A percentile compares a stretch with the other conserved stretches of the same genome.
Evolutionary conservation across 441 rosid species (phyloP).

Genomic region (Corymbia citriodora): DNA sequence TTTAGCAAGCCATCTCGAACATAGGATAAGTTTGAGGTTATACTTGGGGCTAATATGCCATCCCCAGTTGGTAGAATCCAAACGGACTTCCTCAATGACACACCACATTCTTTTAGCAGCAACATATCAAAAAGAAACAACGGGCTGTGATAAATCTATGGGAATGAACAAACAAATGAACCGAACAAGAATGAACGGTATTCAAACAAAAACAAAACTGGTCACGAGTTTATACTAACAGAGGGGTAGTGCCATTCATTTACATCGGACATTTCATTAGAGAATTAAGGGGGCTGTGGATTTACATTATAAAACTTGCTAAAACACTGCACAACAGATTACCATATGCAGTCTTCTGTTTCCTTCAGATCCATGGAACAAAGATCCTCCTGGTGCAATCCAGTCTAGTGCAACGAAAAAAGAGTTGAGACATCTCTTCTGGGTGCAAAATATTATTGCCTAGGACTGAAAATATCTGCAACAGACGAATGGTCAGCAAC

Average conservation of each 20-base stretch:
- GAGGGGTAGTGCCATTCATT: background rate
- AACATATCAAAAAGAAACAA: background rate
- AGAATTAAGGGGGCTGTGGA: background rate
- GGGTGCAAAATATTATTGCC: background rate
- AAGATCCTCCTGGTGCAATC: background rate
- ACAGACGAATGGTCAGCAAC: background rate
- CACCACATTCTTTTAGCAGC: background rate
- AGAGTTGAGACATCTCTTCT: background rate
- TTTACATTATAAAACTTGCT: background rate
- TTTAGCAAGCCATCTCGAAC: background rate
- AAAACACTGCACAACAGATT: background rate
- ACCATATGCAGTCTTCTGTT: background rate
- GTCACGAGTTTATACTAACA: background rate
- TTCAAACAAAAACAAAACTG: background rate
- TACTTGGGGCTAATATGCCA: background rate
- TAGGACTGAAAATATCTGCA: background rate
- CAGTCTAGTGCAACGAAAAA: background rate
- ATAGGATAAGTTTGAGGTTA: background rate
- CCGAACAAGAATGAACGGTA: background rate
- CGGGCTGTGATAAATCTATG: background rate
- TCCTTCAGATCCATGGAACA: background rate
- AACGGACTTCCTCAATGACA: background rate
- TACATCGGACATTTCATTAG: background rate
- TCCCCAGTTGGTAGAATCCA: background rate
- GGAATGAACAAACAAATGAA: background rate